Conservation (phyloP, 768 basidiomycete species). For the Butyriboletus loyo region DNA sequence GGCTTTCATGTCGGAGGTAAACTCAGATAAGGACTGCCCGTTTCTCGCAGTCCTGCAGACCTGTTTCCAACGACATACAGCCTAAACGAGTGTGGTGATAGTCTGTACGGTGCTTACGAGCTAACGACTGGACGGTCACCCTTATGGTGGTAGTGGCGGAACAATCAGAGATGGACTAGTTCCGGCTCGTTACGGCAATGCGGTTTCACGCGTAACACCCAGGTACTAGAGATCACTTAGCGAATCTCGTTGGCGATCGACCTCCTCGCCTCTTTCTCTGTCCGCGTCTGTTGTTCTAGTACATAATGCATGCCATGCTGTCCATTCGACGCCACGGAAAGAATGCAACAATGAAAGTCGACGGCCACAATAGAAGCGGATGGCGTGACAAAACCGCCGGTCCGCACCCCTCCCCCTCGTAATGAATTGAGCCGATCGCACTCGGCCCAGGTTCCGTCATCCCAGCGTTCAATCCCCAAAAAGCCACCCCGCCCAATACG, state of each 20-base stretch:
- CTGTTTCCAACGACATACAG: background rate
- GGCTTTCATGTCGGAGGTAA: conserved; percentile 11
- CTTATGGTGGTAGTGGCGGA: conserved; percentile 16
- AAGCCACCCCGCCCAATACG: background rate
- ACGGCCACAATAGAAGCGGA: conserved; percentile 13
- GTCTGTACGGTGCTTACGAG: background rate
- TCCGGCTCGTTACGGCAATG: conserved; percentile 28
- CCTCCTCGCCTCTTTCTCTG: conserved; percentile 1
- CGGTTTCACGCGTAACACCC: conserved; percentile 14
- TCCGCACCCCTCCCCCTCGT: conserved; percentile 18
- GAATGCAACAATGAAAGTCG: background rate
- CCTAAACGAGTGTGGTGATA: background rate
- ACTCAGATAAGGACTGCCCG: conserved; percentile 9
- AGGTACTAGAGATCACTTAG: conserved; percentile 16
- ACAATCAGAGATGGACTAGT: conserved; percentile 12
- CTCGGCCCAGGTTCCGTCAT: conserved; percentile 2
- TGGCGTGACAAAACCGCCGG: conserved; percentile 16
- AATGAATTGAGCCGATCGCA: conserved; percentile 20
- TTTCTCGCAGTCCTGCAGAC: background rate
- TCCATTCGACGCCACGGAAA: conserved; percentile 1
- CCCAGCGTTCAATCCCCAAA: background rate
- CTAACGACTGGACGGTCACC: too few relatives aligned
- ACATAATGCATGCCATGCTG: conserved; percentile 11
- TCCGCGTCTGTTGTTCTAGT: conserved; percentile 1
- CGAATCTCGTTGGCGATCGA: conserved; percentile 27